Evolutionary conservation across 768 basidiomycete species (phyloP), one percentile per base, ranked within the genome.

Genomic region (Leccinum disarticulatum): DNA sequence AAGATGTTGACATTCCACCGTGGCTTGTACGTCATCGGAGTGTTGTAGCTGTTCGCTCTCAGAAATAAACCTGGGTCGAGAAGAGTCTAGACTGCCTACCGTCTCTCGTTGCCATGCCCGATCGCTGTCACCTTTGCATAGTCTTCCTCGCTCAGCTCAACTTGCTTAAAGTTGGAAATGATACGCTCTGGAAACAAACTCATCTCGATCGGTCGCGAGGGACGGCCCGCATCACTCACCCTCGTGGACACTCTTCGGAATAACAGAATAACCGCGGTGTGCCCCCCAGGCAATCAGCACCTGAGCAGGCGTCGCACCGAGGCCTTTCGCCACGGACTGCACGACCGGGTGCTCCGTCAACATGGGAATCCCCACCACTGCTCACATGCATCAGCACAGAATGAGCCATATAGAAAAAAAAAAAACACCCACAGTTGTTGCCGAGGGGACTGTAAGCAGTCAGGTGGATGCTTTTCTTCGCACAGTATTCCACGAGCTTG

Each of bases 211-310:
- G 17, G 56, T 27, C 33, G 49, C 27, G 25, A 46, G 38, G n/a
- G 17, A 36, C 25, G n/a, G 14, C 28, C 5, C 46, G 58, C 15
- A n/a, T 55, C 27, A 57, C 71, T 19, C 41, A 82, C 80, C 74
- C 68, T 87, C 79, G 58, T 87, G 79, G 28, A 92, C 89, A 57
- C 84, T 86, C 81, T 95, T 94, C 17, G 93, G 93, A 66, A 94
- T 91, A 61, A 94, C 88, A 9, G 86, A 86, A 73, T 86, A 87
- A 13, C 91, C 93, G 46, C 91, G 82, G 65, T 86, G 71, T 38
- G 75, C 82, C 13, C 85, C 88, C 91, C 91, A 95, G 0, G 91
- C 90, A 61, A 96, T 76, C 56, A 95, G 80, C 38, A 95, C 87
- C 72, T 95, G 90, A 0, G 91, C 93, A 3, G 90, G 77, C 1